Conservation (phyloP, 2,329 filamentous ascomycete genomes). For the Colletotrichum orchidophilum region DNA sequence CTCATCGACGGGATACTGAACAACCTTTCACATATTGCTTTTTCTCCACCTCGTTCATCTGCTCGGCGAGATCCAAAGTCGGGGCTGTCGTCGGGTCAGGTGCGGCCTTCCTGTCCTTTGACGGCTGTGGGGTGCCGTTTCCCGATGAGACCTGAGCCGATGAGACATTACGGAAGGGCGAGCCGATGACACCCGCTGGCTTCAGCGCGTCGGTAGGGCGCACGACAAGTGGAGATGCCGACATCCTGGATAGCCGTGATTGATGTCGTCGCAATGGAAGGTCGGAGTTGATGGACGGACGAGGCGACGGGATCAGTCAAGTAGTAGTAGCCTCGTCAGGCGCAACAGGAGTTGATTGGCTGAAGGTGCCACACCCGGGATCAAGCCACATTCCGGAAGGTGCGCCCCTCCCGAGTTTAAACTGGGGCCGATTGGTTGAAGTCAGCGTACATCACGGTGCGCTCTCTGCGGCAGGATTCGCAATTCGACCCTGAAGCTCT, state of each 20-base stretch:
- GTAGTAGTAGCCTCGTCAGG: conserved; percentile 26
- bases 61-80: conserved; percentile 74
- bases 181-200: conserved; percentile 47
- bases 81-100: conserved; percentile 43
- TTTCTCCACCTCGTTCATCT: conserved; percentile 83
- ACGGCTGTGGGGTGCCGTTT: conserved; percentile 55
- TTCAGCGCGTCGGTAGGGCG: conserved; percentile 47
- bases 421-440: background rate
- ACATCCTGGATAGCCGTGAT: conserved; percentile 46
- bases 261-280: conserved; percentile 4
- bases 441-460: background rate
- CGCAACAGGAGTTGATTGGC: background rate
- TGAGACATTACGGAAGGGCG: conserved; percentile 54
- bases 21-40: conserved; percentile 89
- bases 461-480: background rate
- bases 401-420: background rate
- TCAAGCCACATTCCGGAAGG: conserved; percentile 9
- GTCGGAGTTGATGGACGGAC: background rate
- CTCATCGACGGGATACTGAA: background rate
- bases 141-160: conserved; percentile 50
- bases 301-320: background rate
- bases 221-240: conserved; percentile 57
- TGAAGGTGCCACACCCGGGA: background rate
- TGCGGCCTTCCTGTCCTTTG: conserved; percentile 27
- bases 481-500: background rate